Evolutionary conservation across 164 flowering plant genomes (phyloP).

Genomic region (Umbellularia californica): DNA sequence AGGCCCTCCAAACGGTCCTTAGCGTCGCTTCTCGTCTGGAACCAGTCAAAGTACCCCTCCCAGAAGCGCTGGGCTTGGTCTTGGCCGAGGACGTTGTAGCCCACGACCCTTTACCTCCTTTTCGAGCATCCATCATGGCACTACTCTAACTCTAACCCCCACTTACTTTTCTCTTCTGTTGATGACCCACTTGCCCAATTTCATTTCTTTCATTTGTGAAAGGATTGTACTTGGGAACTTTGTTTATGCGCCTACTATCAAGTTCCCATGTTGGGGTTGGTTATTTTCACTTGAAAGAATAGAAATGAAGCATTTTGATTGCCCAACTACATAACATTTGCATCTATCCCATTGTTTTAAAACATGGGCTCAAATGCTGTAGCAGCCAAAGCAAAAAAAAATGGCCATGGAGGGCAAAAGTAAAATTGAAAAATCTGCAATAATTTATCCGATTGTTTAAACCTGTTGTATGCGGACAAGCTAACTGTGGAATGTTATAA

Average conservation of each 20-base stretch:
- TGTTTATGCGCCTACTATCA: neutral
- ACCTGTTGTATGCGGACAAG: no score
- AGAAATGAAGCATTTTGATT: neutral
- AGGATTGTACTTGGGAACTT: no score
- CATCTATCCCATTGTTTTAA: no score
- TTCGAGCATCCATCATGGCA: conserved; percentile 76
- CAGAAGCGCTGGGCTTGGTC: conserved; percentile 57
- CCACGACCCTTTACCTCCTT: conserved; percentile 79
- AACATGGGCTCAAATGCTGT: no score
- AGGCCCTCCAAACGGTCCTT: conserved; percentile 54
- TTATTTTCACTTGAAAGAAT: neutral
- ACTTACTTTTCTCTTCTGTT: neutral
- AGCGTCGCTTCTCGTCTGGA: conserved; percentile 43
- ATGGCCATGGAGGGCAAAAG: no score
- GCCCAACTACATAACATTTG: neutral
- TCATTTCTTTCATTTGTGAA: neutral
- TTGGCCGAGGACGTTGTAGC: conserved; percentile 68
- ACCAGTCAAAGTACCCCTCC: conserved; percentile 47
- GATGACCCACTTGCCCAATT: neutral
- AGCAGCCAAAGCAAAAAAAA: no score
- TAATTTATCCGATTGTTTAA: no score
- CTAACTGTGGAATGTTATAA: no score
- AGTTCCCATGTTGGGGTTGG: neutral
- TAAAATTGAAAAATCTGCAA: no score
- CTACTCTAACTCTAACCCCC: neutral